Percentiles rank a stretch among this genome's conserved stretches.
These are phyloP conservation scores for Russula olivacea DNA, from an alignment of 768 basidiomycete species.

Conservation along the genomic window DNA sequence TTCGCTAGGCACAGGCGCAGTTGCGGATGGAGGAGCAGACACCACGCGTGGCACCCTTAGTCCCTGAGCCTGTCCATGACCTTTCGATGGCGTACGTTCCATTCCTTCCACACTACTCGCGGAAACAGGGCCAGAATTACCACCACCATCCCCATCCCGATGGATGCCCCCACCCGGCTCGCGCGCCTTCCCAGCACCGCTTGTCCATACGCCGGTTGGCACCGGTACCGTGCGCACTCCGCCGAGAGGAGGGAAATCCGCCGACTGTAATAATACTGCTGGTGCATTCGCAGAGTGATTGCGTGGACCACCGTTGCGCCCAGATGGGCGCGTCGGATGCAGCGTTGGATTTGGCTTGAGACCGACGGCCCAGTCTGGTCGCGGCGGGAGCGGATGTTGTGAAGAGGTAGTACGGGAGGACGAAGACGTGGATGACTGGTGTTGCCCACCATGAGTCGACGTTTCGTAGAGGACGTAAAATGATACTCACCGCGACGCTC, in stretches of 20 bases:
- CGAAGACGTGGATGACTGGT: conserved; percentile 70
- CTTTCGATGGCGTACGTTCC: conserved; percentile 13
- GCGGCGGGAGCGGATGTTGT: conserved; percentile 70
- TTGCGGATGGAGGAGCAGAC: conserved; percentile 1
- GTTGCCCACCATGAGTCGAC: neutral
- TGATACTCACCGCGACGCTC: conserved; percentile 54
- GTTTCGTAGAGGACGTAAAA: neutral
- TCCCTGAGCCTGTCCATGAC: conserved; percentile 1
- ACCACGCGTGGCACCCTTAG: neutral
- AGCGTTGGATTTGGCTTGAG: conserved; percentile 70
- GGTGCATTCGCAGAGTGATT: conserved; percentile 35
- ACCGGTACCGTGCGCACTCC: conserved; percentile 38
- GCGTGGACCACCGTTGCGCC: conserved; percentile 50
- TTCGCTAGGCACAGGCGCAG: conserved; percentile 33
- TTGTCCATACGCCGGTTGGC: conserved; percentile 59
- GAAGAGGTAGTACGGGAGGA: conserved; percentile 72
- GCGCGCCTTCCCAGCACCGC: conserved; percentile 19
- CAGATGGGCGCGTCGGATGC: conserved; percentile 38
- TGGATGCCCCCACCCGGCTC: conserved; percentile 12
- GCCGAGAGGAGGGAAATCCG: conserved; percentile 31
- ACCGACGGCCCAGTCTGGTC: conserved; percentile 88
- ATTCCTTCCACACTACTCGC: conserved; percentile 2
- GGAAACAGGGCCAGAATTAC: neutral
- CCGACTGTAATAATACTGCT: conserved; percentile 33
- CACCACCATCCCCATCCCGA: neutral